phyloP scores from a whole-genome alignment of 352 stramenopile genomes.

The Blastocystis sp. region DNA sequence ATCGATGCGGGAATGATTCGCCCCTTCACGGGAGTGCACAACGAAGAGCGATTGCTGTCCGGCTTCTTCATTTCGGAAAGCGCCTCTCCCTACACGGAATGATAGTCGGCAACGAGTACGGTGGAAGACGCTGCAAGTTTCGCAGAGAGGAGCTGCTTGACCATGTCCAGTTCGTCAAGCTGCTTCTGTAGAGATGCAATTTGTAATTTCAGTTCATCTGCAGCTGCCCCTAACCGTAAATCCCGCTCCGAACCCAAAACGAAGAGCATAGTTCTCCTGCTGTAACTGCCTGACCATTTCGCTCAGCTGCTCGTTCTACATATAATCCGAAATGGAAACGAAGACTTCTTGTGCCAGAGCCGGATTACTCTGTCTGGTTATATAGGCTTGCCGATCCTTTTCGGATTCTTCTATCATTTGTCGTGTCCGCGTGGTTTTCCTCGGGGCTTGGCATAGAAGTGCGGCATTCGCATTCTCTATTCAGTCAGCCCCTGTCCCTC shows the following conservation, averaged over 20 bases:
- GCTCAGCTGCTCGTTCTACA: constrained; percentile 34
- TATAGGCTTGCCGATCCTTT: background rate
- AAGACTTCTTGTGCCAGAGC: constrained; percentile 29
- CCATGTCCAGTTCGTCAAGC: constrained; percentile 5
- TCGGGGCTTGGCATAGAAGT: background rate
- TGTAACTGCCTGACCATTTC: background rate
- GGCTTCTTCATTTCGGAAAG: background rate
- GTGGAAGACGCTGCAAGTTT: background rate
- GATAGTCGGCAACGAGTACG: background rate
- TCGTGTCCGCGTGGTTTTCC: background rate
- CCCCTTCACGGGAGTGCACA: background rate
- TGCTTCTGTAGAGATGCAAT: constrained; percentile 28
- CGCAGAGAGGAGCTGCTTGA: constrained; percentile 28
- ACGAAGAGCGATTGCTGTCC: background rate
- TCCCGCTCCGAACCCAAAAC: background rate
- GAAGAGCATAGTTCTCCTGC: constrained; percentile 22
- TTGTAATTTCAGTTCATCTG: background rate
- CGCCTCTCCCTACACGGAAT: background rate
- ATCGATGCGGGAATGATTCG: constrained; percentile 10
- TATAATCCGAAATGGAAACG: background rate
- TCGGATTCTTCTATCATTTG: background rate
- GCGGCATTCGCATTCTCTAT: background rate
- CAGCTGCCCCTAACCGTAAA: background rate
- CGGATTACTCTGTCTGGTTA: constrained; percentile 52
- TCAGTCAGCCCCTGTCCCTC: background rate